Conservation (phyloP, 306 rosid genomes). For the Erythrophleum fordii region DNA sequence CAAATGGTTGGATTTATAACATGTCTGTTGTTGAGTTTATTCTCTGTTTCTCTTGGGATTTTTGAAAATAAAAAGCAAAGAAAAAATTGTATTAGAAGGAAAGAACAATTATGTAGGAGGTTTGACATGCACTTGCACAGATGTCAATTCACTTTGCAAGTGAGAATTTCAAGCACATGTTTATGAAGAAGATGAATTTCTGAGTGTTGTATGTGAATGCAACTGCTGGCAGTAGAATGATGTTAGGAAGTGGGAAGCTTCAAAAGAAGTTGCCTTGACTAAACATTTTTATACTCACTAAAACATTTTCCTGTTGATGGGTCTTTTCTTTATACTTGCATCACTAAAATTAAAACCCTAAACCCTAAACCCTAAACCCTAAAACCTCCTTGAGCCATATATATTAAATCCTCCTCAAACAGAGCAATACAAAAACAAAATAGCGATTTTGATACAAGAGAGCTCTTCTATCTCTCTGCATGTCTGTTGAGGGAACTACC, state of each 20-base stretch:
- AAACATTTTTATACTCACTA: neutral
- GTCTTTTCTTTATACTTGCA: neutral
- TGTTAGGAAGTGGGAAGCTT: neutral
- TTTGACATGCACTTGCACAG: neutral
- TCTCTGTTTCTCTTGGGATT: constrained; percentile 24
- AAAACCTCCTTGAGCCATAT: neutral
- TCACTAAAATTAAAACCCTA: neutral
- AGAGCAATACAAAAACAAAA: neutral
- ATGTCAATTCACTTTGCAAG: constrained; percentile 21
- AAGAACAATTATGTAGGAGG: constrained; percentile 17
- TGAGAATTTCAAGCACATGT: neutral
- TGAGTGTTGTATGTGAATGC: neutral
- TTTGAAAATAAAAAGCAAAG: neutral
- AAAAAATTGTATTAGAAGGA: neutral
- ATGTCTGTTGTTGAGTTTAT: constrained; percentile 7
- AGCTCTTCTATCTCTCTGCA: neutral
- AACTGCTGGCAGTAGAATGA: neutral
- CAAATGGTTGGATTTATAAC: constrained; percentile 8
- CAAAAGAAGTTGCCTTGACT: neutral
- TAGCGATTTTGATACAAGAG: neutral
- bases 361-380: neutral
- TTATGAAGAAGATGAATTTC: neutral
- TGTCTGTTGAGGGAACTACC: neutral
- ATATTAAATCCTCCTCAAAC: no score
- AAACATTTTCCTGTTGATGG: neutral